Evolutionary conservation across 1,284 basidiomycete genomes (phyloP).

Genomic region (Fereydounia khargensis): DNA sequence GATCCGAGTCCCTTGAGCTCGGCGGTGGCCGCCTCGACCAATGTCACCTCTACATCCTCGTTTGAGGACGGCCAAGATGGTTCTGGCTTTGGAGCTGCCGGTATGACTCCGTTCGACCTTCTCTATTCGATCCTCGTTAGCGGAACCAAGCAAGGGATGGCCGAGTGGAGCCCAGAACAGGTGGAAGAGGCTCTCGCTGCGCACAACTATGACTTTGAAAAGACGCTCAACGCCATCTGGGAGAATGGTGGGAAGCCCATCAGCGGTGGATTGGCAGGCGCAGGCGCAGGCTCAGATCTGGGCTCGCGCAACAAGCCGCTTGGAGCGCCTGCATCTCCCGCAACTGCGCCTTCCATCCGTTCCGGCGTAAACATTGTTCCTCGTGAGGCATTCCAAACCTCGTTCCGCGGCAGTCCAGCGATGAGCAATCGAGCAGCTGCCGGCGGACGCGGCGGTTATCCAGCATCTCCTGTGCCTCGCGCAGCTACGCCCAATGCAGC

Average conservation of each 20-base stretch:
- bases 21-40: too few species aligned
- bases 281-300: too few species aligned
- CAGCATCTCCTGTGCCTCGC: too few species aligned
- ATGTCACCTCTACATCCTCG: too few species aligned
- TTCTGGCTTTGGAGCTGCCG: conserved; percentile 5
- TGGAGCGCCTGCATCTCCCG: conserved; percentile 2
- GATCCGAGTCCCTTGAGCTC: conserved; percentile 44
- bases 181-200: conserved; percentile 85
- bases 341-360: not conserved
- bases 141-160: conserved; percentile 29
- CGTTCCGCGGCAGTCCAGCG: too few species aligned
- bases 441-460: too few species aligned
- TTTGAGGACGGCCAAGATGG: too few species aligned
- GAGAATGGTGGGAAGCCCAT: conserved; percentile 60
- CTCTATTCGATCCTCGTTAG: conserved; percentile 78
- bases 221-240: conserved; percentile 86
- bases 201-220: conserved; percentile 90
- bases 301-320: too few species aligned
- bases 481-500: too few species aligned
- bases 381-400: conserved; percentile 33
- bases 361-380: conserved; percentile 40
- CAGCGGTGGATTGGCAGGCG: conserved; percentile 20
- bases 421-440: not conserved
- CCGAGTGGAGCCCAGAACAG: conserved; percentile 70
- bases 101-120: conserved; percentile 93